Base-by-base conservation (phyloP, 1,284 basidiomycete genomes). In the Ustilago xerochloae region DNA sequence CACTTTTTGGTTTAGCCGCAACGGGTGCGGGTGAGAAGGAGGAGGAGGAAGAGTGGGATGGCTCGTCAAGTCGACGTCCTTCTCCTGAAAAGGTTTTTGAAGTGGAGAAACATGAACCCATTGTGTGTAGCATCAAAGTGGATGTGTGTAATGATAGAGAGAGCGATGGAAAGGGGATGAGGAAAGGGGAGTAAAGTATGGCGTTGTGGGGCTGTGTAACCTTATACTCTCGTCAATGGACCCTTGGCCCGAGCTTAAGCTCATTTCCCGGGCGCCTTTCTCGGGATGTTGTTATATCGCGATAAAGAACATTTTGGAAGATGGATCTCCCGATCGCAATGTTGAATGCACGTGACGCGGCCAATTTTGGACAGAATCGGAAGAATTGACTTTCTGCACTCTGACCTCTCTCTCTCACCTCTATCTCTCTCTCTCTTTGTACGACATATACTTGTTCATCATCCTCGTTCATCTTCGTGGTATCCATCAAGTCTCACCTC, bases 91-190 rank as follows among this genome's bases (percentile, higher is more conserved):
- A 66, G 3, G 49, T 56, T 15, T 47, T 60, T 48, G n/a, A 47
- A 6, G 45, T 72, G 1, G 63, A 67, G 16, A 66, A 35, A 20
- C 69, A 72, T 3, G 63, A 72, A 32, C 69, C 69, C 69, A 72
- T 72, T 2, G 36, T n/a, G 16, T n/a, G 26, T 24, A 13, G 7
- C 20, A 20, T 32, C 12, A 3, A 6, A 16, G 13, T 30, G 39
- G n/a, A 9, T 20, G 18, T 8, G 18, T 13, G 15, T 24, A 36
- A 32, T 41, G 39, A n/a, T 38, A 24, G 32, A 9, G n/a, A 28
- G 8, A 24, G 28, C 22, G 36, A n/a, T 36, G 28, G 30, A 9
- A 13, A 28, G 26, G 3, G 15, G 2, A 18, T 41, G 39, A 16
- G 28, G n/a, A n/a, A 26, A 35, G 2, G 33, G 20, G 39, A 18